Percentiles rank a stretch among this genome's conserved stretches.
phyloP scores from a whole-genome alignment of 371 early-diverging fungal genomes.

The Parasitella parasitica region DNA sequence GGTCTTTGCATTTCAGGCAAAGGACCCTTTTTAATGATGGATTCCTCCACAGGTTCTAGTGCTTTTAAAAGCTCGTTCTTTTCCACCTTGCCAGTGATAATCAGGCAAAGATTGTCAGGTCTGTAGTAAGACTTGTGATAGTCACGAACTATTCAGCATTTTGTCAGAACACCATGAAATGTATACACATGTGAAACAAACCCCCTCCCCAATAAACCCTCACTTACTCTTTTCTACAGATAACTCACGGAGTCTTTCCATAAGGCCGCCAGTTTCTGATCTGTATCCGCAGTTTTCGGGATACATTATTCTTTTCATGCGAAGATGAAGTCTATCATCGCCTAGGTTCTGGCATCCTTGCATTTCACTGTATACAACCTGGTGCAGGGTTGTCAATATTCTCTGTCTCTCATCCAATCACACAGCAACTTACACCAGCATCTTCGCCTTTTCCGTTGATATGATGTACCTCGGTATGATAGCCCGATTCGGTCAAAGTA shows the following conservation, averaged over 20 bases:
- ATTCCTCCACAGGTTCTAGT: slow-evolving; percentile 58
- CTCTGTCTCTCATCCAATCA: too few relatives aligned
- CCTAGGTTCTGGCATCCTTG: slow-evolving; percentile 52
- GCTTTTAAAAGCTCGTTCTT: slow-evolving; percentile 50
- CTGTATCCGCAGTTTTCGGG: slow-evolving; percentile 67
- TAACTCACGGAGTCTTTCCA: slow-evolving; percentile 67
- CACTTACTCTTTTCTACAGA: slow-evolving; percentile 62
- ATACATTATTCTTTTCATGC: slow-evolving; percentile 60
- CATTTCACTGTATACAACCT: slow-evolving; percentile 62
- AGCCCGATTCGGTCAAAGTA: slow-evolving; percentile 64
- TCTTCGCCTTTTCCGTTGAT: slow-evolving; percentile 59
- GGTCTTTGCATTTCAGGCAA: slow-evolving; percentile 60
- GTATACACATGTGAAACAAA: too few relatives aligned
- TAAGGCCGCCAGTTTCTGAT: slow-evolving; percentile 68
- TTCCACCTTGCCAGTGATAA: slow-evolving; percentile 61
- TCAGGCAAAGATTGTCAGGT: slow-evolving; percentile 68
- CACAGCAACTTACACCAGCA: slow-evolving; percentile 36
- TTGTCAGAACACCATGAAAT: not conserved
- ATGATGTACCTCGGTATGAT: slow-evolving; percentile 66
- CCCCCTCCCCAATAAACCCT: too few relatives aligned
- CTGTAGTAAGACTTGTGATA: slow-evolving; percentile 69
- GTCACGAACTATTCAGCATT: slow-evolving; percentile 41
- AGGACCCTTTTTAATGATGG: slow-evolving; percentile 58
- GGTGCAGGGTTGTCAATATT: not conserved
- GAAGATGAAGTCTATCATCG: slow-evolving; percentile 45